Percentiles rank a stretch among this genome's conserved stretches.
Evolutionary conservation across 2,329 filamentous ascomycete species (phyloP).

Genomic region (Ilyonectria robusta): DNA sequence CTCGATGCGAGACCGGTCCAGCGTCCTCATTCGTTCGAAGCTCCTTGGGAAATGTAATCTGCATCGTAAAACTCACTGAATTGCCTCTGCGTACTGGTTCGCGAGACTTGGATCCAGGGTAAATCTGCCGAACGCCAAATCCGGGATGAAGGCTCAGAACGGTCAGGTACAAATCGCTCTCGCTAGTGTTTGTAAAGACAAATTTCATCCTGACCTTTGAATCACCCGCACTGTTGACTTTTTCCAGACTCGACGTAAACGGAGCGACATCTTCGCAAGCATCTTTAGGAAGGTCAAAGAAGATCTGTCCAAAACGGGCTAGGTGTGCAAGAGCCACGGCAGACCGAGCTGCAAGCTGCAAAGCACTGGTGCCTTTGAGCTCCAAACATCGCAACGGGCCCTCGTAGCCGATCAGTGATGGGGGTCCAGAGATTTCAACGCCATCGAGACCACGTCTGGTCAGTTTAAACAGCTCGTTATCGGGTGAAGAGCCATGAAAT

Average conservation of each 20-base stretch:
- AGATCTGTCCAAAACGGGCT: slow-evolving; percentile 6
- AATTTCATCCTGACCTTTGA: background rate
- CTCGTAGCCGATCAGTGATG: background rate
- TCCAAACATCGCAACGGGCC: background rate
- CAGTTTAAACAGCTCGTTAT: background rate
- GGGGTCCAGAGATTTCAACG: background rate
- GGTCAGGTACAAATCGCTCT: background rate
- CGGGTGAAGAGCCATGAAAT: background rate
- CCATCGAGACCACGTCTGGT: background rate
- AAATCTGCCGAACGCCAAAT: slow-evolving; percentile 9
- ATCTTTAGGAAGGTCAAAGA: background rate
- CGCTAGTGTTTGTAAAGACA: slow-evolving; percentile 9
- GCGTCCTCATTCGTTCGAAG: background rate
- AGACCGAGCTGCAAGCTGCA: background rate
- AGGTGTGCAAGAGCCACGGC: slow-evolving; percentile 2
- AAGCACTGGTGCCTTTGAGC: background rate
- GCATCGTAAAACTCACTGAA: background rate
- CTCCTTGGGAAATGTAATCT: background rate
- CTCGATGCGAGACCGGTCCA: background rate
- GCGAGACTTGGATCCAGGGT: background rate
- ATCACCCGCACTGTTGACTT: background rate
- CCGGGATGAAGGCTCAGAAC: slow-evolving; percentile 1
- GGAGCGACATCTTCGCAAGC: background rate
- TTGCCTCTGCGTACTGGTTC: background rate
- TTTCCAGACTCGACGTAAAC: background rate